These are phyloP conservation scores for Fagopyrum homotropicum DNA, from an alignment of 148 eudicot genomes.

Conservation along the genomic window DNA sequence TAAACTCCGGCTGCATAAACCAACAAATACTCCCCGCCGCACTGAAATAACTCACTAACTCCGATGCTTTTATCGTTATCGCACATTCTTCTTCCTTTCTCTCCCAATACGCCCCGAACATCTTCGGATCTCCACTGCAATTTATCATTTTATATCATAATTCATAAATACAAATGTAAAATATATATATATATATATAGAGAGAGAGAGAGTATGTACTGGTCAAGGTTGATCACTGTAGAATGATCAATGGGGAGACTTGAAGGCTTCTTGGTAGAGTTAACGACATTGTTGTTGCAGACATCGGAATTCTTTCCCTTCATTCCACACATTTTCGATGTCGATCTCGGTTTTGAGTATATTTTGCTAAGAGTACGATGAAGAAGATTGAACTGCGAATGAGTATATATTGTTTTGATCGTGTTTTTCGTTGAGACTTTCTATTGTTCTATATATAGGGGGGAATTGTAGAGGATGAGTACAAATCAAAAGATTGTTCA, in stretches of 20 bases:
- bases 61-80: slow-evolving; percentile 33
- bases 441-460: background rate
- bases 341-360: background rate
- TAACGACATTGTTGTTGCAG: background rate
- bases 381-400: background rate
- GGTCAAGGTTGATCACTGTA: slow-evolving; percentile 12
- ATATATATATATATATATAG: too few relatives aligned
- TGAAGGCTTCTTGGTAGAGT: background rate
- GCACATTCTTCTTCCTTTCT: slow-evolving; percentile 30
- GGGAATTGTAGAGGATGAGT: background rate
- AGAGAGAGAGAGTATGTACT: background rate
- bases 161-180: too few relatives aligned
- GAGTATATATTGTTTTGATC: background rate
- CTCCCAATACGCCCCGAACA: slow-evolving; percentile 50
- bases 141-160: background rate
- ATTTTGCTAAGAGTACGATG: too few relatives aligned
- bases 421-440: background rate
- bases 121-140: slow-evolving; percentile 70
- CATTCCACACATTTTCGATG: background rate
- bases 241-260: background rate
- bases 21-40: slow-evolving; percentile 27
- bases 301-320: background rate
- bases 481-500: background rate
- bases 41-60: slow-evolving; percentile 58
- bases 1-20: slow-evolving; percentile 52